Evolutionary conservation across 345 rosid genomes (phyloP), one percentile per base, ranked within the genome.

Genomic region (Trapa bicornis): DNA sequence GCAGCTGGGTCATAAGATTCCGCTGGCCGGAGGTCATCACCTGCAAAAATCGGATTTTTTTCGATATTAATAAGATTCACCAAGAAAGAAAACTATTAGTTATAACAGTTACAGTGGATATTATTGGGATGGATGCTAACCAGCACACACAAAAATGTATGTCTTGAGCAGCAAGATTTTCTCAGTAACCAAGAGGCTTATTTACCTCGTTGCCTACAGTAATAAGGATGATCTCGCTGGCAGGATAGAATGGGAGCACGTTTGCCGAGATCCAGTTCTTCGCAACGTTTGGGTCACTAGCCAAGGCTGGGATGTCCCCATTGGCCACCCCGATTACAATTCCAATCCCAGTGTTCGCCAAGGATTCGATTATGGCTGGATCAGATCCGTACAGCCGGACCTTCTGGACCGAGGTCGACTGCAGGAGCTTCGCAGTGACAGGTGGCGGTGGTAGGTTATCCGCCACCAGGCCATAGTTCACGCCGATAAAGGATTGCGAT

Each of bases 391-490:
- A 89, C 5, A 91, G 77, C 2, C 97, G 80, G 72, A 94, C 80
- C 76, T 91, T 94, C 58, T 82, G 80, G 38, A 94, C 81, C 6
- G 89, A 62, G 3, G 91, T 91, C 8, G 99, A 83, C 36, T 80
- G 89, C 14, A 94, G 88, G 12, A 94, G 92, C 77, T 87, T 91
- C 1, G 88, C 96, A 0, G 89, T 86, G 22, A 82, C 83, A 2
- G 79, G 62, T 2, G 99, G 90, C 3, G 86, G 73, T 10, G 99
- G 97, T 0, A 91, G 87, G 68, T 94, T 91, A 74, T 94, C 83
- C 0, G 96, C 99, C 2, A 83, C 70, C 75, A 79, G 84, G 39
- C 99, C 96, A 67, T 89, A 89, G 82, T 94, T 94, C 17, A 94
- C 73, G 43, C 99, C 99, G 38, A 94, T 73, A 73, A 86, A 91